A percentile compares a stretch with the other conserved stretches of the same genome.
Evolutionary conservation across 176 grass and related monocot genomes (phyloP).

Genomic region (Oropetium thomaeum): DNA sequence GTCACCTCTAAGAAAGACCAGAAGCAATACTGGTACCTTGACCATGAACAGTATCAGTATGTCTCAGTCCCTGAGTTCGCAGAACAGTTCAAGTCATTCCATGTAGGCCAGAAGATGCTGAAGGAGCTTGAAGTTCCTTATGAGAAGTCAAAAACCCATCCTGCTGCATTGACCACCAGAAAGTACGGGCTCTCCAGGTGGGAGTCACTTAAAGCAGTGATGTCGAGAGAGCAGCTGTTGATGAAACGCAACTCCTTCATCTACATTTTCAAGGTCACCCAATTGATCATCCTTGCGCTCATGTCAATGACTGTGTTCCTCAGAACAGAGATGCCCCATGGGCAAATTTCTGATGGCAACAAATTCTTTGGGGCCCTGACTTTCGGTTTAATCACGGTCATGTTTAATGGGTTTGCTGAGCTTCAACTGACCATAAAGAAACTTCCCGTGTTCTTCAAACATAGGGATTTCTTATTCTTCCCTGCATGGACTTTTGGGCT

Average conservation of each 20-base stretch:
- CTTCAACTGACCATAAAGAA: slow-evolving; percentile 45
- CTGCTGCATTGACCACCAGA: slow-evolving; percentile 38
- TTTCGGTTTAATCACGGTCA: slow-evolving; percentile 35
- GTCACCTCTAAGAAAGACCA: slow-evolving; percentile 70
- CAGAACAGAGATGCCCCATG: slow-evolving; percentile 47
- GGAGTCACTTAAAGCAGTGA: slow-evolving; percentile 49
- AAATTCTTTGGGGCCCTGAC: slow-evolving; percentile 50
- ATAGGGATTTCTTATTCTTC: slow-evolving; percentile 59
- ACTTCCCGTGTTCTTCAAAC: slow-evolving; percentile 63
- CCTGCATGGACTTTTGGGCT: slow-evolving; percentile 55
- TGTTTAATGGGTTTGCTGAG: slow-evolving; percentile 65
- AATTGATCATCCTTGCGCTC: slow-evolving; percentile 47
- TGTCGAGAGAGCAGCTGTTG: slow-evolving; percentile 44
- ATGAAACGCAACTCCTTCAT: slow-evolving; percentile 69
- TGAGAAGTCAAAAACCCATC: slow-evolving; percentile 39
- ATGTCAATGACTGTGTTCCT: slow-evolving; percentile 57
- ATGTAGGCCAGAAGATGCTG: slow-evolving; percentile 34
- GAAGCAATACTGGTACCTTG: slow-evolving; percentile 49
- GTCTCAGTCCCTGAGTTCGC: slow-evolving; percentile 48
- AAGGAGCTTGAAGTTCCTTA: slow-evolving; percentile 46
- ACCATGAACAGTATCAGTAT: slow-evolving; percentile 34
- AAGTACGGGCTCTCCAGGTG: slow-evolving; percentile 40
- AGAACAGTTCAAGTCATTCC: slow-evolving; percentile 40
- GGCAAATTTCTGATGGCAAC: slow-evolving; percentile 17
- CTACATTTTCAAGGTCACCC: slow-evolving; percentile 51